These are phyloP conservation scores for Neurospora pannonica DNA, from an alignment of 495 filamentous ascomycete species.

Conservation along the genomic window DNA sequence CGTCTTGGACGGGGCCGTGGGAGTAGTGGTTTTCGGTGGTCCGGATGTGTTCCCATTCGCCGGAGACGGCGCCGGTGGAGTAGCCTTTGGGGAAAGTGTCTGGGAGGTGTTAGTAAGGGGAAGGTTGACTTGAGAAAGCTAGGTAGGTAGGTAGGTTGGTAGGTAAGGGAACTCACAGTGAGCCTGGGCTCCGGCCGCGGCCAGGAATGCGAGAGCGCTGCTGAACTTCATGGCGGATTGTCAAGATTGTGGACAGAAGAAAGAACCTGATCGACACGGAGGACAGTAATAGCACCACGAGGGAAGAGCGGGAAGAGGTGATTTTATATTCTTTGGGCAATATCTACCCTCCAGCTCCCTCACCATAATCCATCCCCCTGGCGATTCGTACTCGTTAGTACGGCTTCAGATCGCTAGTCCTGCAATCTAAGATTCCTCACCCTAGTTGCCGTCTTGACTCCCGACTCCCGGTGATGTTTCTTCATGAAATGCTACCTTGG, in stretches of 20 bases:
- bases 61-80: constrained; percentile 25
- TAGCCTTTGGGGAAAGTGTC: constrained; percentile 19
- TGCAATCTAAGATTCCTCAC: neutral
- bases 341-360: neutral
- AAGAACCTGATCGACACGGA: neutral
- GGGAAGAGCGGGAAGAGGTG: neutral
- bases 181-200: constrained; percentile 24
- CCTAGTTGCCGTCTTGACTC: neutral
- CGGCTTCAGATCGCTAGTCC: neutral
- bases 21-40: constrained; percentile 37
- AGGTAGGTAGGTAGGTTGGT: too few relatives aligned
- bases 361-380: neutral
- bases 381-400: neutral
- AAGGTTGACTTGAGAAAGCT: too few relatives aligned
- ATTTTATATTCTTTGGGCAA: neutral
- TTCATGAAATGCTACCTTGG: neutral
- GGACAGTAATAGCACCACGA: neutral
- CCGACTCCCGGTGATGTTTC: neutral
- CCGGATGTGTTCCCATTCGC: constrained; percentile 34
- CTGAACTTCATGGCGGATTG: constrained; percentile 23
- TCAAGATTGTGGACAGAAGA: neutral
- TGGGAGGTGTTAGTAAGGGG: constrained; percentile 3
- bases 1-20: constrained; percentile 26
- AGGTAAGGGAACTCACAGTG: constrained; percentile 25
- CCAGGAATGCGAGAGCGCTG: constrained; percentile 22